Base-by-base conservation (phyloP, 2,329 filamentous ascomycete genomes). In the Eutypa lata region DNA sequence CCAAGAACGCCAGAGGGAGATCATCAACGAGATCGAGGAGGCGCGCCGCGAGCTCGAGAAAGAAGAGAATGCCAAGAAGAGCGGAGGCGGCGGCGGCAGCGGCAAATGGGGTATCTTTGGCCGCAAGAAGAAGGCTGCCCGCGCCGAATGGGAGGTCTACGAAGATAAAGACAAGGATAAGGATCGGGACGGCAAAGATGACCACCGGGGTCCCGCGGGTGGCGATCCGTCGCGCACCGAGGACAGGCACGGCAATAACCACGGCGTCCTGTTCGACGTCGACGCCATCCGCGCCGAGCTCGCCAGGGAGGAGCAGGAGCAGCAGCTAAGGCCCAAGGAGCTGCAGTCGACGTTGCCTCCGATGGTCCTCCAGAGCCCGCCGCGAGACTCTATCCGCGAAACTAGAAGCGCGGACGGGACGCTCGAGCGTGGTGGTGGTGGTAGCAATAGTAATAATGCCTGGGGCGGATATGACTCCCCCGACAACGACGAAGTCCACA, bases 11-110 rank as follows among this genome's bases (percentile, higher is more conserved):
- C 94, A 99, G 71, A 82, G 91, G 52, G 93, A 97, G 71, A 82
- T 99, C 42, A 96, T 99, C 68, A 91, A 89, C 63, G 94, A 99
- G 72, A 96, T 99, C 49, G 93, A 97, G 68, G 92, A 96, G 71
- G 94, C 94, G 7, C 84, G 94, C 37, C 91, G 88, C 66, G 86
- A 94, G 64, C 80, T 96, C 3, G 91, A 96, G 64, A 86, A 84
- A 66, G 89, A 94, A 63, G 87, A 86, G 18, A 85, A 89, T 64
- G 85, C 87, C 65, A 77, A 75, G 60, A 80, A 80, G 62, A 71
- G 73, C 47, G 69, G 74, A 40, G 82, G 68, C 10, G 16, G 35
- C n/a, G n/a, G n/a, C 35, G 16, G 13, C 35, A 14, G 35, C n/a
- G 31, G 31, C 14, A 8, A 14, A 14, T 74, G 75, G 42, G 83